These are phyloP conservation scores for Colletotrichum horii DNA, from an alignment of 2,329 filamentous ascomycete species.

Conservation along the genomic window DNA sequence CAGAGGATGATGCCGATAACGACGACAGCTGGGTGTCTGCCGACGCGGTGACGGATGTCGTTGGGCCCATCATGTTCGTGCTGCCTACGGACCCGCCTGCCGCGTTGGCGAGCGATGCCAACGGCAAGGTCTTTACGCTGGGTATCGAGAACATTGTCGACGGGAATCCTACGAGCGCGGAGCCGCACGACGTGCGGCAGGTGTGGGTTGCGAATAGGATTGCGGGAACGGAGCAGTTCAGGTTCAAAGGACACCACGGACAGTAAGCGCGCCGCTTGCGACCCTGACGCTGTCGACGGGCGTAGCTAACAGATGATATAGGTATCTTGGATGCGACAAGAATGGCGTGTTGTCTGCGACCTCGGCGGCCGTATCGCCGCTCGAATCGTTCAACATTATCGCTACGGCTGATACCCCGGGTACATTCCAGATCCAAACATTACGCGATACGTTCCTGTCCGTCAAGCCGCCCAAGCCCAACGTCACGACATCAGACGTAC, in stretches of 20 bases:
- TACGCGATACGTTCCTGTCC: conserved; percentile 72
- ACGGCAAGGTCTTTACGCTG: conserved; percentile 84
- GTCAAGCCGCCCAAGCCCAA: conserved; percentile 59
- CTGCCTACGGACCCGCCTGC: conserved; percentile 76
- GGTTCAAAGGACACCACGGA: conserved; percentile 90
- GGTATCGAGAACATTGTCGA: conserved; percentile 89
- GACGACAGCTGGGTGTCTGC: conserved; percentile 95
- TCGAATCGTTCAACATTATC: conserved; percentile 81
- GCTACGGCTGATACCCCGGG: conserved; percentile 68
- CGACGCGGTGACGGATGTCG: conserved; percentile 74
- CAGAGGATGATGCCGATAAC: conserved; percentile 48
- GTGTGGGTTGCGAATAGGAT: conserved; percentile 92
- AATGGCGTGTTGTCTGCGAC: conserved; percentile 79
- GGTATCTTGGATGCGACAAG: conserved; percentile 86
- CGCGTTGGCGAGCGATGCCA: conserved; percentile 84
- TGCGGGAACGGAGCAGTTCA: conserved; percentile 79
- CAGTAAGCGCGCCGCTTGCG: conserved; percentile 54
- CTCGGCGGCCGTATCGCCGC: conserved; percentile 80
- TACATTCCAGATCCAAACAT: conserved; percentile 77
- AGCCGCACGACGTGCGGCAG: conserved; percentile 94
- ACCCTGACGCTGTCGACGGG: background rate
- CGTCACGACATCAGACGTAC: conserved; percentile 64
- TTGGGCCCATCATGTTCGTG: conserved; percentile 83
- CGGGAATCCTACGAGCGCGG: conserved; percentile 79
- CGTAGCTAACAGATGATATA: conserved; percentile 44